Evolutionary conservation across 108 stramenopile genomes (phyloP).

Genomic region (Fragilariopsis cylindrus): DNA sequence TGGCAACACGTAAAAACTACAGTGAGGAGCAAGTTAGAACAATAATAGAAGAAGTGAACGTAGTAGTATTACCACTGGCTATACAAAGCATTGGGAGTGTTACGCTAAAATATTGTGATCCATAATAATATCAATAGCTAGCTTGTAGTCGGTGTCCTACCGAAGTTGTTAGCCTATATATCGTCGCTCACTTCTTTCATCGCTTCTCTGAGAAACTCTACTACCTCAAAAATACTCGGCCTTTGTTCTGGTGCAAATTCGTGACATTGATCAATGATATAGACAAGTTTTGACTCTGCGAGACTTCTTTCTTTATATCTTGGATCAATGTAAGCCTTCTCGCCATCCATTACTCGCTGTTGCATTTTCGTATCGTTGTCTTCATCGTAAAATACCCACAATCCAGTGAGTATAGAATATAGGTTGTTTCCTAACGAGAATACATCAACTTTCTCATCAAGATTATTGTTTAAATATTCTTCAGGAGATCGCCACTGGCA

Average conservation of each 20-base stretch:
- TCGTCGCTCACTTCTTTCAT: constrained; percentile 1
- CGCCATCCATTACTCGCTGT: constrained; percentile 42
- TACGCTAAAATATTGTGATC: too few species aligned
- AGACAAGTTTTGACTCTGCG: constrained; percentile 48
- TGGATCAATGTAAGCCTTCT: constrained; percentile 56
- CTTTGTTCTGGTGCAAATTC: constrained; percentile 51
- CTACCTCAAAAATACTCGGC: constrained; percentile 66
- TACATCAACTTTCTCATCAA: constrained; percentile 73
- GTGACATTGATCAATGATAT: constrained; percentile 61
- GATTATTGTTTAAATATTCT: constrained; percentile 50
- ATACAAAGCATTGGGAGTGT: too few species aligned
- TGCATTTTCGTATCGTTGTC: constrained; percentile 23
- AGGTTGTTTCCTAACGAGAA: constrained; percentile 76
- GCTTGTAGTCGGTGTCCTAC: too few species aligned
- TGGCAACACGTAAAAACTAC: too few species aligned
- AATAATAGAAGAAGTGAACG: too few species aligned
- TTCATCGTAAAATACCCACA: constrained; percentile 58
- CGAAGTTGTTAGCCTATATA: neutral
- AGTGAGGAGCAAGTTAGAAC: too few species aligned
- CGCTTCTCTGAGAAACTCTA: constrained; percentile 42
- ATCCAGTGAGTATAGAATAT: constrained; percentile 59
- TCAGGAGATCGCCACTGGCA: constrained; percentile 62
- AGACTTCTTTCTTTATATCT: constrained; percentile 50
- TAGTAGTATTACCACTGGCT: too few species aligned
- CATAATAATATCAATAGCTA: too few species aligned